Evolutionary conservation across 352 stramenopile species (phyloP), one percentile per base, ranked within the genome.

Genomic region (Pythium periplocum): DNA sequence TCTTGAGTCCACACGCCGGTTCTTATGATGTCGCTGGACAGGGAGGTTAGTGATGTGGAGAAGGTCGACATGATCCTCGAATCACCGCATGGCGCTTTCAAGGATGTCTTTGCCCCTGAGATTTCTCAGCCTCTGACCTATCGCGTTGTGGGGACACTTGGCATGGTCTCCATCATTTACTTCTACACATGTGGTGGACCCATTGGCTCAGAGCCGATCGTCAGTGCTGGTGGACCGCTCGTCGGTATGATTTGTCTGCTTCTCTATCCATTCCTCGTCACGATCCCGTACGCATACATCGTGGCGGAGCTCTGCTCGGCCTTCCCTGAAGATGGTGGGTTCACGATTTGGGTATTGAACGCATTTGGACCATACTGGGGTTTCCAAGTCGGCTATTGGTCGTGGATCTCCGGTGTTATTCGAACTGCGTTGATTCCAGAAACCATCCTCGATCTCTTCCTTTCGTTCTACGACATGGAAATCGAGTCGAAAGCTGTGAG

Each of bases 291-390:
- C 57, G 78, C 78, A 7, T 63, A 93, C 34, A 83, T 97, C 17
- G 92, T 91, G 11, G 82, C 90, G 12, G 89, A 97, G 70, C 68
- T 98, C 30, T 83, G 75, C 9, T 81, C 81, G 0, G 69, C 87
- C 4, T 96, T 96, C 65, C 87, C 84, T 0, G 86, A 96, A 38
- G 58, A 77, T 45, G 68, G 64, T 10, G 87, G 71, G 43, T 92
- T 77, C 52, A 78, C 93, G 2, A 77, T 86, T 9, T 98, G 90
- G 90, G 85, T 96, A 3, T 67, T 90, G 52, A 75, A 87, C 62
- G 90, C 87, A 1, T 96, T 95, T 75, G 91, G 88, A 6, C 62
- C 78, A 2, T 91, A 84, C 65, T 87, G 75, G 78, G 75, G 52
- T 2, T 87, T 79, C 46, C 77, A 87, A 57, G 65, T 77, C 42